These are phyloP conservation scores for Debaryomyces subglobosus DNA, from an alignment of 1,139 yeast genomes.

Conservation along the genomic window DNA sequence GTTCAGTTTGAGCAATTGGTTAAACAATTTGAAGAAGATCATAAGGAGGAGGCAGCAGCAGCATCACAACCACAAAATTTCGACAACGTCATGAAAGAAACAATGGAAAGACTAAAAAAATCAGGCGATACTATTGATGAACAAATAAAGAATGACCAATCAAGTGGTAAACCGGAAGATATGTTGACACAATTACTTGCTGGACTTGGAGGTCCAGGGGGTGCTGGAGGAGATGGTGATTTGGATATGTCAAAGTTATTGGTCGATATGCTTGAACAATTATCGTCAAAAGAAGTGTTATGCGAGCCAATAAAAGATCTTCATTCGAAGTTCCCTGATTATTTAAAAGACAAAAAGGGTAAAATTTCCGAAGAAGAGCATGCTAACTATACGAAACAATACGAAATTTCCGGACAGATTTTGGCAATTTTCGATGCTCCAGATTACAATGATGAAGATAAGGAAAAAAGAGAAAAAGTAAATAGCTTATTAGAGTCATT, in stretches of 20 bases:
- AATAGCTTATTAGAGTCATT: slow-evolving; percentile 64
- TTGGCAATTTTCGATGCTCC: slow-evolving; percentile 60
- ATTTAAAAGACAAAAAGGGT: slow-evolving; percentile 54
- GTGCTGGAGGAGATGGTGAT: slow-evolving; percentile 49
- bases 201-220: slow-evolving; percentile 45
- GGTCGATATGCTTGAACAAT: slow-evolving; percentile 77
- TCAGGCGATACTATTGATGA: slow-evolving; percentile 71
- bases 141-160: slow-evolving; percentile 54
- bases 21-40: slow-evolving; percentile 46
- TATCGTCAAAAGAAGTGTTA: slow-evolving; percentile 82
- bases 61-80: slow-evolving; percentile 49
- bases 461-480: slow-evolving; percentile 54
- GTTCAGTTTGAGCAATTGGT: slow-evolving; percentile 55
- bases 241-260: slow-evolving; percentile 66
- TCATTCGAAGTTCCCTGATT: slow-evolving; percentile 67
- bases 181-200: slow-evolving; percentile 57
- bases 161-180: slow-evolving; percentile 57
- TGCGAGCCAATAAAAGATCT: slow-evolving; percentile 89
- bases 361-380: slow-evolving; percentile 51
- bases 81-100: slow-evolving; percentile 77
- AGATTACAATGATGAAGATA: slow-evolving; percentile 54
- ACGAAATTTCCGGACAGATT: slow-evolving; percentile 54
- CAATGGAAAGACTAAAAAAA: slow-evolving; percentile 75
- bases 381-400: slow-evolving; percentile 56
- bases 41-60: slow-evolving; percentile 38